A percentile compares a stretch with the other conserved stretches of the same genome.
These are phyloP conservation scores for Cystobasidiaceae sp. DNA, from an alignment of 1,284 basidiomycete genomes.

Conservation along the genomic window DNA sequence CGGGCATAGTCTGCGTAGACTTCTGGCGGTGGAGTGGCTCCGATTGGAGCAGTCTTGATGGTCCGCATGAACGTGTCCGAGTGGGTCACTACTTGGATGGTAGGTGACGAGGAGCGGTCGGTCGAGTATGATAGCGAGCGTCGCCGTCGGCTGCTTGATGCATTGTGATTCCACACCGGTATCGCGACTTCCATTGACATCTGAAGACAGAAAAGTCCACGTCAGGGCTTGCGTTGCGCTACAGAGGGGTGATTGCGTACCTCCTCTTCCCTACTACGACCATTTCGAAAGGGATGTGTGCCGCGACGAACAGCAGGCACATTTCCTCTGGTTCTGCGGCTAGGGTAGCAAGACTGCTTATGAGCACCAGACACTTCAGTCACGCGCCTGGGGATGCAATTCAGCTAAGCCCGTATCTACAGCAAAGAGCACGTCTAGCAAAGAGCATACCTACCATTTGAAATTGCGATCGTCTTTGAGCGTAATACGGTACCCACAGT, in stretches of 20 bases:
- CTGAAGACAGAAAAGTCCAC: not conserved
- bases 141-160: not conserved
- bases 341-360: not conserved
- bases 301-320: not conserved
- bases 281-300: not conserved
- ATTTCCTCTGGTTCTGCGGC: not conserved
- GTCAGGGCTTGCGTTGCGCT: not conserved
- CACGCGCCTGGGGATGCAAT: not conserved
- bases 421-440: too few relatives aligned
- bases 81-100: conserved; percentile 3
- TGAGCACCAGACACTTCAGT: not conserved
- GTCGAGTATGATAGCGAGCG: not conserved
- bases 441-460: not conserved
- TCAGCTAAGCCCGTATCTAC: not conserved
- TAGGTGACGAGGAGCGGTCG: conserved; percentile 22
- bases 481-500: conserved; percentile 18
- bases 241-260: not conserved
- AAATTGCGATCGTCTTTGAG: conserved; percentile 17
- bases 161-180: not conserved
- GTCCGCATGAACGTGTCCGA: conserved; percentile 8
- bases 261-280: not conserved
- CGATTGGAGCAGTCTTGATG: not conserved
- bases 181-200: not conserved
- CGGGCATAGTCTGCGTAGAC: not conserved
- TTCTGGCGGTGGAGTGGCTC: not conserved